Evolutionary conservation across 2,329 filamentous ascomycete species (phyloP).

Genomic region (Aspergillus latus): DNA sequence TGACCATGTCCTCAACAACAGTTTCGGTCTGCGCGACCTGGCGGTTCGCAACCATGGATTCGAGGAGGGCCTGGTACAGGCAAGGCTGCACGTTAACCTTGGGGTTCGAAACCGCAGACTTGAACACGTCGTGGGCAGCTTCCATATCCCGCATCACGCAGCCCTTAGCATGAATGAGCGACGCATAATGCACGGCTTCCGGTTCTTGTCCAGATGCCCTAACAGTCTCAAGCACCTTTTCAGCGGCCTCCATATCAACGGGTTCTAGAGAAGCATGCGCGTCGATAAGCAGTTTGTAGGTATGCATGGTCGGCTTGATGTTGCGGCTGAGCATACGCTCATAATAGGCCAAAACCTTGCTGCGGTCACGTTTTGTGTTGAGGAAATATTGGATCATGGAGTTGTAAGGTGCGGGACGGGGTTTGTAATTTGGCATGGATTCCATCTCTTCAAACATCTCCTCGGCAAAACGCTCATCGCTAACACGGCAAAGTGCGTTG

Average conservation of each 20-base stretch:
- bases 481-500: slow-evolving; percentile 94
- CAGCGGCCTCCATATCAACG: slow-evolving; percentile 81
- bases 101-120: slow-evolving; percentile 69
- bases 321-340: slow-evolving; percentile 85
- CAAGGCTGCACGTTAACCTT: slow-evolving; percentile 74
- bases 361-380: slow-evolving; percentile 92
- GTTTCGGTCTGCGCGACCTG: slow-evolving; percentile 72
- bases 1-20: slow-evolving; percentile 73
- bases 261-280: slow-evolving; percentile 93
- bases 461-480: slow-evolving; percentile 95
- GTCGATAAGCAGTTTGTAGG: slow-evolving; percentile 95
- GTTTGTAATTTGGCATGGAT: slow-evolving; percentile 97
- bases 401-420: slow-evolving; percentile 94
- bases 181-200: slow-evolving; percentile 93
- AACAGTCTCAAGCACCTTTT: slow-evolving; percentile 78
- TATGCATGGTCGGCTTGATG: slow-evolving; percentile 91
- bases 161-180: slow-evolving; percentile 91
- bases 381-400: slow-evolving; percentile 99
- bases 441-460: slow-evolving; percentile 99
- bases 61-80: slow-evolving; percentile 94
- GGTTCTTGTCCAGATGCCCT: slow-evolving; percentile 70
- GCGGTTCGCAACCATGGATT: slow-evolving; percentile 95
- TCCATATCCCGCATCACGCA: slow-evolving; percentile 91
- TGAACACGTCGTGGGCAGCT: slow-evolving; percentile 78
- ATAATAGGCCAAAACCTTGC: slow-evolving; percentile 91